Evolutionary conservation across 306 rosid species (phyloP).

Genomic region (Ochetophila trinervis): DNA sequence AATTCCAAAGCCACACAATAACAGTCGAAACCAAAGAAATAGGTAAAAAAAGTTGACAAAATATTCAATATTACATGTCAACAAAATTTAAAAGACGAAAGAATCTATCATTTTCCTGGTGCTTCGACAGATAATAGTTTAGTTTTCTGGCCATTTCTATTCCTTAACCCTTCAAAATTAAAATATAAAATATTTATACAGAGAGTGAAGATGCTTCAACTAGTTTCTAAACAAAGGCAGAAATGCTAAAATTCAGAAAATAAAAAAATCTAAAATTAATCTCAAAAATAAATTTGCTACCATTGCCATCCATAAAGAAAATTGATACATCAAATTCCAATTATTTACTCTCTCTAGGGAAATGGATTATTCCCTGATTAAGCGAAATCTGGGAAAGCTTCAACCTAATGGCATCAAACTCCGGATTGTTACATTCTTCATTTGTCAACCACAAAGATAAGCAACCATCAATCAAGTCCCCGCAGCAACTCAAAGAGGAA

Average conservation of each 20-base stretch:
- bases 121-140: too few species aligned
- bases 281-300: conserved; percentile 3
- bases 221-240: too few species aligned
- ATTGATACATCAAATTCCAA: conserved; percentile 5
- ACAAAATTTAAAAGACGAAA: too few species aligned
- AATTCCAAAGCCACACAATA: too few species aligned
- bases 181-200: too few species aligned
- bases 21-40: too few species aligned
- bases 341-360: conserved; percentile 39
- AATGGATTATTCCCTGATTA: conserved; percentile 41
- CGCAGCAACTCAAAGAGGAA: conserved; percentile 44
- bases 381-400: conserved; percentile 64
- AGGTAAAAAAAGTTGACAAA: too few species aligned
- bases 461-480: conserved; percentile 73
- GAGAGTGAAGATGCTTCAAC: too few species aligned
- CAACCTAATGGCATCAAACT: conserved; percentile 59
- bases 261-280: not conserved
- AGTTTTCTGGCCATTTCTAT: too few species aligned
- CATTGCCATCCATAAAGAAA: not conserved
- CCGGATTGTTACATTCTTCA: conserved; percentile 72
- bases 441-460: conserved; percentile 65
- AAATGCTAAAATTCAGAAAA: not conserved
- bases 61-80: too few species aligned
- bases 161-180: too few species aligned
- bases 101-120: too few species aligned